Conservation (phyloP, 192 early-diverging fungal species). For the Coemansia nantahalensis region DNA sequence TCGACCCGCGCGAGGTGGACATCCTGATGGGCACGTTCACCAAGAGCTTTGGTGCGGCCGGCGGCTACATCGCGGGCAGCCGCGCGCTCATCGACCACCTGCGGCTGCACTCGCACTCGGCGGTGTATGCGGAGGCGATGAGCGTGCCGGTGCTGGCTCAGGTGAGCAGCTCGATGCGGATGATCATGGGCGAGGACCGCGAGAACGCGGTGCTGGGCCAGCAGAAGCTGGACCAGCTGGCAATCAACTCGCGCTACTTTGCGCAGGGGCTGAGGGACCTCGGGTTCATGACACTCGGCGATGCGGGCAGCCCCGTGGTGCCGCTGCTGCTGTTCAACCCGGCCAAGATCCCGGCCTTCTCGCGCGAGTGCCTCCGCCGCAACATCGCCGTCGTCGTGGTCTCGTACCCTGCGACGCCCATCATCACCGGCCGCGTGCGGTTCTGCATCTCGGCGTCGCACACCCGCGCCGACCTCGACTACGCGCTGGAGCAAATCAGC, state of each 20-base stretch:
- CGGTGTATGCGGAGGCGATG: constrained; percentile 90
- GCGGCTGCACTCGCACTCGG: constrained; percentile 73
- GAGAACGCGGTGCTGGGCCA: constrained; percentile 80
- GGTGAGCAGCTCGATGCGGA: constrained; percentile 82
- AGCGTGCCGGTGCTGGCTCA: constrained; percentile 84
- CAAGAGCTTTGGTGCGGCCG: constrained; percentile 96
- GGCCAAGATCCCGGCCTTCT: constrained; percentile 96
- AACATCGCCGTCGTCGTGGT: constrained; percentile 96
- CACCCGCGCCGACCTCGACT: constrained; percentile 86
- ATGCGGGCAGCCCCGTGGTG: constrained; percentile 83
- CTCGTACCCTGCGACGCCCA: constrained; percentile 97
- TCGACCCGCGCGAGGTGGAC: constrained; percentile 88
- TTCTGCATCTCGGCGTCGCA: constrained; percentile 97
- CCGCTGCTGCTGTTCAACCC: constrained; percentile 92
- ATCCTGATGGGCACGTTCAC: constrained; percentile 98
- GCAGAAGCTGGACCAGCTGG: constrained; percentile 79
- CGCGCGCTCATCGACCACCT: constrained; percentile 78
- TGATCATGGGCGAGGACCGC: constrained; percentile 87
- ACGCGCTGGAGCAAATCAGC: constrained; percentile 65
- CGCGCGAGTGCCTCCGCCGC: constrained; percentile 82
- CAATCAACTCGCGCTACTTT: constrained; percentile 86
- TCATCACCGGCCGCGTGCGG: constrained; percentile 88
- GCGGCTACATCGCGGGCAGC: constrained; percentile 87
- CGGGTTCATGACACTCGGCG: constrained; percentile 94
- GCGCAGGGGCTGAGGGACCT: constrained; percentile 72